These are phyloP conservation scores for Austroboletus festivus DNA, from an alignment of 768 basidiomycete genomes.

Conservation along the genomic window DNA sequence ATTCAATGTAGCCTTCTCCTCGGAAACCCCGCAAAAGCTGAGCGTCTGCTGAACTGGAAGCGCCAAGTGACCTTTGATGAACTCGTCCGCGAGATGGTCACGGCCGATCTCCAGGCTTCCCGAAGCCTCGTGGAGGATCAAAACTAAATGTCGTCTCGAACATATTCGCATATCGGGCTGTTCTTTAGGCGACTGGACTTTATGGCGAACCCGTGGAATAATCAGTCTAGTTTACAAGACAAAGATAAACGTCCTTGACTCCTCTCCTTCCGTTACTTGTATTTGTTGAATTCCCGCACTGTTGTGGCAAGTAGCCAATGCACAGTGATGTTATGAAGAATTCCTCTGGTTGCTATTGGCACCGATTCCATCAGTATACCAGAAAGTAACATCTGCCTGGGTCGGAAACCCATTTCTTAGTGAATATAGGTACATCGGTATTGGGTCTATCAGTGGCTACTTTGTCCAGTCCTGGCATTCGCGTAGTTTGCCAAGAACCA, in stretches of 20 bases:
- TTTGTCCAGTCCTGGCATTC: conserved; percentile 59
- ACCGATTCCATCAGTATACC: no score
- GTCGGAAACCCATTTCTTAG: not conserved
- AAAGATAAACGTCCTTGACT: not conserved
- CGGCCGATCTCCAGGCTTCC: conserved; percentile 71
- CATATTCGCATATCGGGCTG: not conserved
- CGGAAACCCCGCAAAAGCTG: conserved; percentile 89
- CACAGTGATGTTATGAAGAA: no score
- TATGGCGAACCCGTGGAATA: conserved; percentile 4
- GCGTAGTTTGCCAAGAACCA: conserved; percentile 89
- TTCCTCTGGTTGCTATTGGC: no score
- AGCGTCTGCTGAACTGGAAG: conserved; percentile 86
- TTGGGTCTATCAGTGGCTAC: conserved; percentile 8
- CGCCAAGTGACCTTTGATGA: conserved; percentile 78
- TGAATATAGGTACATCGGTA: conserved; percentile 6
- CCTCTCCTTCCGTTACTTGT: not conserved
- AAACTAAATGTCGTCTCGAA: conserved; percentile 43
- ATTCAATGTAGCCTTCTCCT: conserved; percentile 60
- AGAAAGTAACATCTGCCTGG: not conserved
- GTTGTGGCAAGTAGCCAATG: no score
- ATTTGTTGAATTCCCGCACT: not conserved
- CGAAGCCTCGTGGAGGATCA: conserved; percentile 79
- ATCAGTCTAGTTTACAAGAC: conserved; percentile 4
- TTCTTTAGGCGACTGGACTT: not conserved
- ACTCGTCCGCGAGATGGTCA: conserved; percentile 91